These are phyloP conservation scores for Casuarina glauca DNA, from an alignment of 306 rosid species.

Conservation along the genomic window DNA sequence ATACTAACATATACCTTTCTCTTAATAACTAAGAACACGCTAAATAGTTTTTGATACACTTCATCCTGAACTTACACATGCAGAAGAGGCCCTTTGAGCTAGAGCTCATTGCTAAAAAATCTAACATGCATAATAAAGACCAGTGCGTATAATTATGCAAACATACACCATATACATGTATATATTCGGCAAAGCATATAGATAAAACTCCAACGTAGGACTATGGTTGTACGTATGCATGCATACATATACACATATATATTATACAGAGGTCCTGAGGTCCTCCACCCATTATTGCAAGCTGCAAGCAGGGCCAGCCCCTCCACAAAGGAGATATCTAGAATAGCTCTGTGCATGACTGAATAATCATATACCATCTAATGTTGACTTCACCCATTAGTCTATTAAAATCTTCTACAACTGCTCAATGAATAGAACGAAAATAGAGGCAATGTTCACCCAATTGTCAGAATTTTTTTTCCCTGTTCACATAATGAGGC, in stretches of 20 bases:
- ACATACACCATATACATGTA: not conserved
- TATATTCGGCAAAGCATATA: not conserved
- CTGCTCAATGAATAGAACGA: slow-evolving; percentile 24
- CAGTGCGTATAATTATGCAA: not conserved
- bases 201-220: not conserved
- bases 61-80: not conserved
- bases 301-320: not conserved
- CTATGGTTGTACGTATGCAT: not conserved
- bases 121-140: not conserved
- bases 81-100: not conserved
- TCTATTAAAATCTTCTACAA: not conserved
- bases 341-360: slow-evolving; percentile 2
- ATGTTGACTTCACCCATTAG: slow-evolving; percentile 5
- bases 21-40: not conserved
- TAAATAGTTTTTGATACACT: not conserved
- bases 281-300: not conserved
- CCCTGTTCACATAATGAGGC: not conserved
- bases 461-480: not conserved
- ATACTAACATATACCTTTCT: not conserved
- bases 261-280: not conserved
- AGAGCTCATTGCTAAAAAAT: not conserved
- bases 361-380: slow-evolving; percentile 10
- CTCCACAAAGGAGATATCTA: slow-evolving; percentile 6
- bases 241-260: not conserved
- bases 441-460: slow-evolving; percentile 2